Percentiles rank a stretch among this genome's conserved stretches.
These are phyloP conservation scores for Cytospora leucostoma DNA, from an alignment of 2,329 filamentous ascomycete genomes.

Conservation along the genomic window DNA sequence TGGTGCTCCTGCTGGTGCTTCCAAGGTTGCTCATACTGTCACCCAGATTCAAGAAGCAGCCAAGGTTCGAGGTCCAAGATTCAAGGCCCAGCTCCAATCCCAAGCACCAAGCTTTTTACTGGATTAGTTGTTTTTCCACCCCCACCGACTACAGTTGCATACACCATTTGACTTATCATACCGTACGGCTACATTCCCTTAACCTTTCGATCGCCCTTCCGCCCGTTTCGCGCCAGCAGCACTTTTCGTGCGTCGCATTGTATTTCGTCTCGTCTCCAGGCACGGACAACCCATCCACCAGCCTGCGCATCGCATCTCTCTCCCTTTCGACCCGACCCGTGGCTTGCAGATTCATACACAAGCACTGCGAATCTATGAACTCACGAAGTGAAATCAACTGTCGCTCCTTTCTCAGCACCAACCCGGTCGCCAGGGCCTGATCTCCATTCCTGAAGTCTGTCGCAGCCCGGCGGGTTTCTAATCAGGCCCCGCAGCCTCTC, in stretches of 20 bases:
- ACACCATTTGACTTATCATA: background rate
- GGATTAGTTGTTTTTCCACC: background rate
- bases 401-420: slow-evolving; percentile 19
- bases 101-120: background rate
- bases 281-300: slow-evolving; percentile 14
- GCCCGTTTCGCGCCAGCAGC: background rate
- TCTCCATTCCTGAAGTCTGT: slow-evolving; percentile 16
- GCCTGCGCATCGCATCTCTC: background rate
- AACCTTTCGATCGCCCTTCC: slow-evolving; percentile 1
- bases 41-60: slow-evolving; percentile 9
- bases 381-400: background rate
- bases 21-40: background rate
- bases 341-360: background rate
- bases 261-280: background rate
- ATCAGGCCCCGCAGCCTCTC: slow-evolving; percentile 16
- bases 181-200: background rate
- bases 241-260: background rate
- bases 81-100: background rate
- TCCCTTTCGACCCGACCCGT: background rate
- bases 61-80: background rate
- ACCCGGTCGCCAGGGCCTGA: slow-evolving; percentile 17
- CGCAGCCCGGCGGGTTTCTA: slow-evolving; percentile 18
- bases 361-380: slow-evolving; percentile 5
- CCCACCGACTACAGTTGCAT: background rate
- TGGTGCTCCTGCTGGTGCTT: slow-evolving; percentile 1